Evolutionary conservation across 2,329 filamentous ascomycete species (phyloP).

Genomic region (Colletotrichum eleusines): DNA sequence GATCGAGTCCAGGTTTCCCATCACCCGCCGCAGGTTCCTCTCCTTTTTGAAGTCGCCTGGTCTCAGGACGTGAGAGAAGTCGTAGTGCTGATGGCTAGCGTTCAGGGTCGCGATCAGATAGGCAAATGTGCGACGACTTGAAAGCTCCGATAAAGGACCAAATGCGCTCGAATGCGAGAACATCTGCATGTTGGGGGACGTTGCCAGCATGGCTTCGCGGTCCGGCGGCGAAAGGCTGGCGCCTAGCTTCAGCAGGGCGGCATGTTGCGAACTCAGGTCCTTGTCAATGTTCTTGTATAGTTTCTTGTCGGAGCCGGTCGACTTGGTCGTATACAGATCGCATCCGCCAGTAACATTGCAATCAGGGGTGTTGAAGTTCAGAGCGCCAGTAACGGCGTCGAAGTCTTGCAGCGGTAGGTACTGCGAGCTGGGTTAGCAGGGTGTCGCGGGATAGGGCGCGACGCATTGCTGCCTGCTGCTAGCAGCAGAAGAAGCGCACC

Average conservation of each 20-base stretch:
- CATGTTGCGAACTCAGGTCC: constrained; percentile 91
- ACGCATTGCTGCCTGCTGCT: constrained; percentile 24
- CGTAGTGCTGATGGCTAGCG: constrained; percentile 90
- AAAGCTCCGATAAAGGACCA: constrained; percentile 87
- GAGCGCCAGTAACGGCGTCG: constrained; percentile 88
- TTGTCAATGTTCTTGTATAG: constrained; percentile 95
- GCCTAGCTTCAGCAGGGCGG: constrained; percentile 86
- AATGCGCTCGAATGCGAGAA: constrained; percentile 91
- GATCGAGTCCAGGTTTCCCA: constrained; percentile 88
- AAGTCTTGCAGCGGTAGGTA: constrained; percentile 93
- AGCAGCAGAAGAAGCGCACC: constrained; percentile 39
- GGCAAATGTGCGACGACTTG: constrained; percentile 91
- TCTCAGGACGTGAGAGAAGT: constrained; percentile 92
- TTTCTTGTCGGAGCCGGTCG: constrained; percentile 95
- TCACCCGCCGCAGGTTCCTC: constrained; percentile 81
- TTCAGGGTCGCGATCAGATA: constrained; percentile 97
- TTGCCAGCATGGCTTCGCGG: constrained; percentile 74
- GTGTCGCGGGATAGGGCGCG: constrained; percentile 17
- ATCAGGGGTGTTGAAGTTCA: constrained; percentile 96
- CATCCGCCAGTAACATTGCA: constrained; percentile 93
- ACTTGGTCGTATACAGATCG: constrained; percentile 98
- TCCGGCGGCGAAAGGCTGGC: constrained; percentile 89
- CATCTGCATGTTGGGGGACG: constrained; percentile 68
- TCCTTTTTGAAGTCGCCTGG: constrained; percentile 92
- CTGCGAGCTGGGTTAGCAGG: constrained; percentile 59